Base-by-base conservation (phyloP, 1,284 basidiomycete species). In the Ustilago sp. region DNA sequence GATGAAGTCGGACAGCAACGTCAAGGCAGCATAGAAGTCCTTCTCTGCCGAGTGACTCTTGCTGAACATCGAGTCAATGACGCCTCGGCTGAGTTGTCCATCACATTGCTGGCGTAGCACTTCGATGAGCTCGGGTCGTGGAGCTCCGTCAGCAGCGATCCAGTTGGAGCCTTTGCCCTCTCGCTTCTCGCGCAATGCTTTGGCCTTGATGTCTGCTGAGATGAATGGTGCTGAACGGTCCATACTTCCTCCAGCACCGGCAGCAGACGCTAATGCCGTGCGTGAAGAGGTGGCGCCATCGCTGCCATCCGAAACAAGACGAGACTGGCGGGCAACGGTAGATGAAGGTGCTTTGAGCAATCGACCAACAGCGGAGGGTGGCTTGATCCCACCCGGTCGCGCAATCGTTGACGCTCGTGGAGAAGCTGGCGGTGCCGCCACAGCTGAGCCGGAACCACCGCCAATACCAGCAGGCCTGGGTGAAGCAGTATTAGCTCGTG, bases 11-110 rank as follows among this genome's bases (percentile, higher is more conserved):
- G 72, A 91, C 89, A 51, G 96, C 58, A 89, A 89, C 1, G 89
- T 88, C 59, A 99, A 87, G 0, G 93, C 97, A 31, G 90, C 88
- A 67, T 98, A 90, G 81, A 93, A 92, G 85, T 99, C 97, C 82
- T 95, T 95, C 78, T 99, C 92, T 2, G 95, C 94, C 77, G 93
- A 93, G 86, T 99, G 96, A 83, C 98, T 96, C 77, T 93, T 94
- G 84, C 85, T 77, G 88, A 99, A 99, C 51, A 99, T 89, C 41
- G 91, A 90, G 6, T 89, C 87, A n/a, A 93, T 86, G 4, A 98
- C 87, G 7, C 94, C 92, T 66, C 91, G 91, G 12, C 92, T 92
- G 13, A 90, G 89, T 81, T 93, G 90, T 1, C 91, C 89, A 79
- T 97, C 94, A 93, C 98, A 97, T 86, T 99, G 97, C 75, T 90